phyloP scores from a whole-genome alignment of 2,329 filamentous ascomycete genomes.

The Aureobasidium sp. region DNA sequence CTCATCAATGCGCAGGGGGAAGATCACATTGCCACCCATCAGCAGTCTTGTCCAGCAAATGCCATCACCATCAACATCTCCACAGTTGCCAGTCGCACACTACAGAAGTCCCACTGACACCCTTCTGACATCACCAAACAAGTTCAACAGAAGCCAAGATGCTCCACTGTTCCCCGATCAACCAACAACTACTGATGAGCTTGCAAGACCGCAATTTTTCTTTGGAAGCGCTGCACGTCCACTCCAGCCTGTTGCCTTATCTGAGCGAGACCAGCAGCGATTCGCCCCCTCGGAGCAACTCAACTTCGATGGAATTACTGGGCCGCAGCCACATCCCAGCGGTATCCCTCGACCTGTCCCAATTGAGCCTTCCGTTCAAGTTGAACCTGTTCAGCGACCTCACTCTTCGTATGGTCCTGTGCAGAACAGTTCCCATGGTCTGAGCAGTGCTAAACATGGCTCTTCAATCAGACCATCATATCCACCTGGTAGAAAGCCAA shows the following conservation, averaged over 20 bases:
- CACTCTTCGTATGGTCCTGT: neutral
- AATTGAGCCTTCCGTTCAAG: neutral
- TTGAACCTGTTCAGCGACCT: neutral
- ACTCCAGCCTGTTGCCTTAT: neutral
- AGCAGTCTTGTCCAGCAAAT: neutral
- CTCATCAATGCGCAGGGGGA: neutral
- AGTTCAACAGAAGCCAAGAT: neutral
- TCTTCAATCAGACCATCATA: neutral
- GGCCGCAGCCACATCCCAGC: neutral
- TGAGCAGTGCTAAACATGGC: neutral
- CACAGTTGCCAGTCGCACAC: neutral
- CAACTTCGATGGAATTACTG: neutral
- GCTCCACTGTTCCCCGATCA: neutral
- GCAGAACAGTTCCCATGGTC: neutral
- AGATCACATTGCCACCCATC: neutral
- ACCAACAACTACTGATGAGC: neutral
- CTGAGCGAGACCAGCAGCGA: neutral
- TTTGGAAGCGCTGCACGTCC: neutral
- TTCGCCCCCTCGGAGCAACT: neutral
- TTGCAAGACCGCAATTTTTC: neutral
- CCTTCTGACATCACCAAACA: neutral
- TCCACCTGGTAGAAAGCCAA: neutral
- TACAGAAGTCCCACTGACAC: neutral
- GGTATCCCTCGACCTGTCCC: neutral
- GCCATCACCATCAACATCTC: conserved; percentile 8